A percentile compares a stretch with the other conserved stretches of the same genome.
Conservation (phyloP, 768 basidiomycete species). For the Suillus lakei region DNA sequence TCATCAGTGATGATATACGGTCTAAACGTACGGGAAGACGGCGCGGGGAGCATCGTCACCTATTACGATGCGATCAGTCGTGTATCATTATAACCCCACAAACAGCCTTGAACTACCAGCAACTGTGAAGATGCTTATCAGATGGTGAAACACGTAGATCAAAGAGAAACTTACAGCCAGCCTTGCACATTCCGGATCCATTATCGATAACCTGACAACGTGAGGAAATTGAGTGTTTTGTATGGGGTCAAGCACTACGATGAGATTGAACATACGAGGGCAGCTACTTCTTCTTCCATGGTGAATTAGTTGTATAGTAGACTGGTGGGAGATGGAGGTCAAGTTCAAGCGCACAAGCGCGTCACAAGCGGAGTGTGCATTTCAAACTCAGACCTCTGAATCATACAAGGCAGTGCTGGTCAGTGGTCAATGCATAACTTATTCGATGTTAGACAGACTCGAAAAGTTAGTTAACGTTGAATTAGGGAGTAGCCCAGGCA, state of each 20-base stretch:
- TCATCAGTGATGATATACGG: constrained; percentile 7
- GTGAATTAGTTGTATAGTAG: constrained; percentile 27
- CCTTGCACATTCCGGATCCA: constrained; percentile 99
- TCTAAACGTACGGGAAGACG: constrained; percentile 86
- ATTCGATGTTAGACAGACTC: background rate
- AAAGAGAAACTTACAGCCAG: constrained; percentile 77
- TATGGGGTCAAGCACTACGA: constrained; percentile 8
- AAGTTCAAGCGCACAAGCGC: background rate
- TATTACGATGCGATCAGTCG: constrained; percentile 34
- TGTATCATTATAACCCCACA: background rate
- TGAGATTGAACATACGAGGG: constrained; percentile 42
- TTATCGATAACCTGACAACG: constrained; percentile 80
- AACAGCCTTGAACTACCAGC: constrained; percentile 51
- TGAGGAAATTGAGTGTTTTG: constrained; percentile 6
- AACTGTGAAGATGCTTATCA: constrained; percentile 45
- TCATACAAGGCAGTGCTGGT: background rate
- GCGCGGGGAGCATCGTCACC: constrained; percentile 91
- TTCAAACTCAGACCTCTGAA: constrained; percentile 5
- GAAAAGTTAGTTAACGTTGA: background rate
- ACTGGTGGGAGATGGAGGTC: constrained; percentile 24
- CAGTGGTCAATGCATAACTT: background rate
- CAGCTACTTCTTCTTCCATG: constrained; percentile 73
- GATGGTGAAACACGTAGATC: constrained; percentile 20
- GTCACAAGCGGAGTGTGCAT: constrained; percentile 5
- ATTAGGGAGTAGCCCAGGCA: background rate